These are phyloP conservation scores for Ogataea zsoltii DNA, from an alignment of 805 yeast species.

Conservation along the genomic window DNA sequence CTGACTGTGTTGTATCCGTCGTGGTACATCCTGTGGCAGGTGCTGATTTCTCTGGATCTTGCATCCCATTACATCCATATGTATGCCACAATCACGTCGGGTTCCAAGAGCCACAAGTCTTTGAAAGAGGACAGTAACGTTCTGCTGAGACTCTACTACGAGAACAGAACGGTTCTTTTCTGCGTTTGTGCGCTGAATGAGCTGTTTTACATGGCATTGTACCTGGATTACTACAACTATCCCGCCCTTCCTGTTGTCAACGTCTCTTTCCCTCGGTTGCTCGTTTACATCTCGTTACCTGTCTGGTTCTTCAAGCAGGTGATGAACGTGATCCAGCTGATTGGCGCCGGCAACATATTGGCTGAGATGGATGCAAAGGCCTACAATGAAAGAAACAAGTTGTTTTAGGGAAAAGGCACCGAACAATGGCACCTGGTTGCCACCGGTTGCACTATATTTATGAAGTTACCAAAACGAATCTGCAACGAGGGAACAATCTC, in stretches of 20 bases:
- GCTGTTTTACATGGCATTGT: slow-evolving; percentile 85
- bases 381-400: slow-evolving; percentile 34
- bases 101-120: slow-evolving; percentile 80
- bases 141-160: slow-evolving; percentile 82
- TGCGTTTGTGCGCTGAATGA: slow-evolving; percentile 92
- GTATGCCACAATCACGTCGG: slow-evolving; percentile 87
- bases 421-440: not conserved
- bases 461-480: not conserved
- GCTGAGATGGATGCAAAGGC: slow-evolving; percentile 75
- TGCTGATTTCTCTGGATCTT: slow-evolving; percentile 79
- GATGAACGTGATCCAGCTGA: slow-evolving; percentile 85
- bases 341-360: slow-evolving; percentile 77
- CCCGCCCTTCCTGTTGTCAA: slow-evolving; percentile 40
- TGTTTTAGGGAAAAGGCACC: slow-evolving; percentile 10
- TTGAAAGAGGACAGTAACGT: slow-evolving; percentile 70
- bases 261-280: slow-evolving; percentile 31
- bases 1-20: slow-evolving; percentile 77
- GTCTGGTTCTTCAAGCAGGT: slow-evolving; percentile 89
- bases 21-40: slow-evolving; percentile 72
- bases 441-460: not conserved
- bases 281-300: slow-evolving; percentile 67
- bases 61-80: slow-evolving; percentile 98
- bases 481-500: too few relatives aligned
- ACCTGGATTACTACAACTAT: slow-evolving; percentile 67
- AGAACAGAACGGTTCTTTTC: slow-evolving; percentile 80